These are phyloP conservation scores for Spathaspora arborariae DNA, from an alignment of 805 yeast species.

Conservation along the genomic window DNA sequence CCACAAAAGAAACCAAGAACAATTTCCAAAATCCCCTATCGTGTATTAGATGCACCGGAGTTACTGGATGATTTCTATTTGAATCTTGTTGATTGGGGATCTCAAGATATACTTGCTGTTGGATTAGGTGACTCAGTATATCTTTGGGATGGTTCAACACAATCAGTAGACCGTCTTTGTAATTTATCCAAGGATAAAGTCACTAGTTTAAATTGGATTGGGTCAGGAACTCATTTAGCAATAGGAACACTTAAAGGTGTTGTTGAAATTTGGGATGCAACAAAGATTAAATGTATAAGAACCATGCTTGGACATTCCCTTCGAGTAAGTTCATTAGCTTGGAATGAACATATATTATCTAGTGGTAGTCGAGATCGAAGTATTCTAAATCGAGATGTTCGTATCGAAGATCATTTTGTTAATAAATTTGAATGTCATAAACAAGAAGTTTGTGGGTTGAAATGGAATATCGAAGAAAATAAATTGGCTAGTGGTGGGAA, in stretches of 20 bases:
- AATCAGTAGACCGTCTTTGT: constrained; percentile 77
- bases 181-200: constrained; percentile 66
- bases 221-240: constrained; percentile 90
- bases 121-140: constrained; percentile 87
- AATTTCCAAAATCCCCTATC: constrained; percentile 81
- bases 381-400: constrained; percentile 86
- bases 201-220: constrained; percentile 89
- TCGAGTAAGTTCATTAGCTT: constrained; percentile 82
- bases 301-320: constrained; percentile 89
- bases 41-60: constrained; percentile 95
- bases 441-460: constrained; percentile 95
- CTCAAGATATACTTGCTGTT: constrained; percentile 82
- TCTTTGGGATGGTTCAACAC: constrained; percentile 84
- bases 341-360: constrained; percentile 88
- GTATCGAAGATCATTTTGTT: constrained; percentile 79
- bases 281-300: constrained; percentile 74
- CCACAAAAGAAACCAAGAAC: constrained; percentile 78
- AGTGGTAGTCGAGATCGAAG: constrained; percentile 85
- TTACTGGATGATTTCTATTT: constrained; percentile 90
- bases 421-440: constrained; percentile 69
- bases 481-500: constrained; percentile 95
- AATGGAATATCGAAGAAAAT: constrained; percentile 90
- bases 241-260: constrained; percentile 84
- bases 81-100: constrained; percentile 94
- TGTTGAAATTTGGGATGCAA: constrained; percentile 94